phyloP scores from a whole-genome alignment of 441 rosid species.

The Eruca vesicaria region DNA sequence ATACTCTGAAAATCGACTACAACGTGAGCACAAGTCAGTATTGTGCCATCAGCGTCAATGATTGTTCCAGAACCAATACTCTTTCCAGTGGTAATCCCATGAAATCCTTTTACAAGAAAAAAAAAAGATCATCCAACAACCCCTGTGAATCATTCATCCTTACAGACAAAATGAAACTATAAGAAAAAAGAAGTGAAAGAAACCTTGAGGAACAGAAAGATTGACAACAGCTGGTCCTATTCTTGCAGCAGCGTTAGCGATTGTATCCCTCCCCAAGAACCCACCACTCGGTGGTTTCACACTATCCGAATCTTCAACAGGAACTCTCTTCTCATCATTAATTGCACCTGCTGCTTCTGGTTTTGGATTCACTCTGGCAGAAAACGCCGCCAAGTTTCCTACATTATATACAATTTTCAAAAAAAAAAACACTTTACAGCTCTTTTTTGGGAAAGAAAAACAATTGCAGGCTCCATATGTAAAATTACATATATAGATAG shows the following conservation, averaged over 20 bases:
- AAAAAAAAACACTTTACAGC: background rate
- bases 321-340: constrained; percentile 29
- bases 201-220: constrained; percentile 71
- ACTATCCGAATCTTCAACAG: constrained; percentile 41
- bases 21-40: constrained; percentile 88
- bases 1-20: constrained; percentile 59
- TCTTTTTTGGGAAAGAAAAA: too few species aligned
- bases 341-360: constrained; percentile 26
- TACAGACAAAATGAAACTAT: background rate
- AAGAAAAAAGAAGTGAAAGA: constrained; percentile 17
- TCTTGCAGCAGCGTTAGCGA: constrained; percentile 85
- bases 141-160: background rate
- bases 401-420: background rate
- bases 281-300: constrained; percentile 47
- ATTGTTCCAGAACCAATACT: constrained; percentile 87
- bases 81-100: constrained; percentile 53
- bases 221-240: constrained; percentile 90
- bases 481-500: too few species aligned
- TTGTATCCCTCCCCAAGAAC: constrained; percentile 69
- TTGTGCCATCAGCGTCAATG: constrained; percentile 71
- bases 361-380: constrained; percentile 43
- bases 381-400: constrained; percentile 43
- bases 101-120: constrained; percentile 36
- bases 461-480: too few species aligned
- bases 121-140: constrained; percentile 1